Evolutionary conservation across 768 basidiomycete genomes (phyloP).

Genomic region (Gyrodon lividus): DNA sequence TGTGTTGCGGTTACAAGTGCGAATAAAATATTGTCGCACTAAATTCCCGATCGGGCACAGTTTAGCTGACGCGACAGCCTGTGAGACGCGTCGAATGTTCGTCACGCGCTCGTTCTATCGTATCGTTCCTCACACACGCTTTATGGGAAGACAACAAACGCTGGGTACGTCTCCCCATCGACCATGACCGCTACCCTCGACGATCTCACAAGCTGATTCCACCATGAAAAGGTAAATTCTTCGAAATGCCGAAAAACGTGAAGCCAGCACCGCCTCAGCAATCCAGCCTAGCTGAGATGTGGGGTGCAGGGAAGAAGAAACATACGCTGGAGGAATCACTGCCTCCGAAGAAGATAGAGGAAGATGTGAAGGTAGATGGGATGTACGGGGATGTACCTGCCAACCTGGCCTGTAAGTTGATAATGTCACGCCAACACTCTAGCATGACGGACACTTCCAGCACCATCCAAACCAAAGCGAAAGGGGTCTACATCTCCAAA

Average conservation of each 20-base stretch:
- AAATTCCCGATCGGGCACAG: too few species aligned
- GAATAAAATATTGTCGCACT: too few species aligned
- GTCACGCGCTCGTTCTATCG: conserved; percentile 21
- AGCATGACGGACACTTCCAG: background rate
- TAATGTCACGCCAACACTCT: background rate
- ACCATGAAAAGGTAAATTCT: conserved; percentile 59
- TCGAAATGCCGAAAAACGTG: conserved; percentile 66
- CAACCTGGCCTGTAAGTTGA: conserved; percentile 12
- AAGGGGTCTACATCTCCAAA: conserved; percentile 29
- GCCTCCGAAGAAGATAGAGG: conserved; percentile 25
- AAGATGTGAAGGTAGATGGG: conserved; percentile 14
- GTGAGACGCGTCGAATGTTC: conserved; percentile 15
- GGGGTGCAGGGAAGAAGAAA: conserved; percentile 53
- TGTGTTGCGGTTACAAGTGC: too few species aligned
- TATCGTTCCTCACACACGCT: conserved; percentile 6
- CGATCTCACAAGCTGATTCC: background rate
- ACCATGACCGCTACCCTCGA: background rate
- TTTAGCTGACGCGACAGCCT: too few species aligned
- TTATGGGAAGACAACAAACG: conserved; percentile 74
- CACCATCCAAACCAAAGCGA: conserved; percentile 45
- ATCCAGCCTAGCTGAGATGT: conserved; percentile 74
- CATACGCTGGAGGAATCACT: conserved; percentile 21
- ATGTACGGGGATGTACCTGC: conserved; percentile 2
- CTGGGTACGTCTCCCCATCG: conserved; percentile 44
- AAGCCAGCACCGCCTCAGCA: conserved; percentile 74